phyloP scores from a whole-genome alignment of 257 asterid genomes.

The Nicotiana benthamiana region DNA sequence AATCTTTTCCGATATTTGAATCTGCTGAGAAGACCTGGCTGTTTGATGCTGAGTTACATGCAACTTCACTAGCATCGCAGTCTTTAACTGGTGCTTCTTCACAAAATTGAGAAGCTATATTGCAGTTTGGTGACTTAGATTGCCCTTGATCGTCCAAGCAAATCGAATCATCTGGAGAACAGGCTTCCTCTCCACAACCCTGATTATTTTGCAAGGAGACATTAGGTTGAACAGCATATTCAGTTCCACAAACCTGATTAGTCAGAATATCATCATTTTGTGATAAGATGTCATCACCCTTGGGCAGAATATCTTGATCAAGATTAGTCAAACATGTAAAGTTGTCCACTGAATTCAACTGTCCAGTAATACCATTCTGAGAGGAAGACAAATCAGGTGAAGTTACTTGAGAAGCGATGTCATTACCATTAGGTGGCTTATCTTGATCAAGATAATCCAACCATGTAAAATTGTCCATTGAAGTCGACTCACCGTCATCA shows the following conservation, averaged over 20 bases:
- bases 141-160: constrained; percentile 21
- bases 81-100: constrained; percentile 16
- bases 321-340: constrained; percentile 58
- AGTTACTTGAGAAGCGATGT: constrained; percentile 18
- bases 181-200: constrained; percentile 16
- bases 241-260: constrained; percentile 30
- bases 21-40: constrained; percentile 22
- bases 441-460: constrained; percentile 48
- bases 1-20: constrained; percentile 19
- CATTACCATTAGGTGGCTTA: constrained; percentile 19
- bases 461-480: constrained; percentile 42
- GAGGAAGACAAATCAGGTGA: constrained; percentile 22
- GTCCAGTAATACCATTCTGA: constrained; percentile 20
- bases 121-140: constrained; percentile 22
- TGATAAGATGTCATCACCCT: constrained; percentile 14
- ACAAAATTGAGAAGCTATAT: constrained; percentile 17
- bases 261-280: constrained; percentile 27
- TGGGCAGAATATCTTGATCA: constrained; percentile 22
- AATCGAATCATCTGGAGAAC: constrained; percentile 18
- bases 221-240: constrained; percentile 27
- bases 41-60: constrained; percentile 28
- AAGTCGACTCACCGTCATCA: constrained; percentile 9
- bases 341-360: constrained; percentile 19
- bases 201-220: constrained; percentile 18
- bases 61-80: constrained; percentile 21